phyloP scores from a whole-genome alignment of 345 rosid genomes.

The Lepidium didymum region DNA sequence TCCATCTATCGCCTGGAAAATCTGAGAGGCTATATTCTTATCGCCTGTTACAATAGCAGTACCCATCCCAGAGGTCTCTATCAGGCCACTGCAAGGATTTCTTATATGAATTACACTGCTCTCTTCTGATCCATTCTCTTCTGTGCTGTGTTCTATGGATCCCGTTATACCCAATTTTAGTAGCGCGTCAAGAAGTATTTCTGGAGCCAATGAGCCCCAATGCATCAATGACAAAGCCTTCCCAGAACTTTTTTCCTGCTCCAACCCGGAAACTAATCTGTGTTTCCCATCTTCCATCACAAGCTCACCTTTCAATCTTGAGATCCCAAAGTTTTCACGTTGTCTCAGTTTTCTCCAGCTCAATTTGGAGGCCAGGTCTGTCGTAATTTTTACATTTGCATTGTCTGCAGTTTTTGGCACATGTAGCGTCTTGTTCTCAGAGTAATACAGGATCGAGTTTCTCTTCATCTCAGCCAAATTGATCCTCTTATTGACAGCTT shows the following conservation, averaged over 20 bases:
- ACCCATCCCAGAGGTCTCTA: slow-evolving; percentile 36
- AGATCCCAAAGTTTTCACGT: slow-evolving; percentile 27
- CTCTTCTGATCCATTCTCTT: slow-evolving; percentile 26
- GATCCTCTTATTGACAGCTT: slow-evolving; percentile 36
- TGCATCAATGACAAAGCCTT: slow-evolving; percentile 29
- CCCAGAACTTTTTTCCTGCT: slow-evolving; percentile 17
- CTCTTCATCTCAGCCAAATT: slow-evolving; percentile 23
- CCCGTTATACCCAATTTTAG: slow-evolving; percentile 48
- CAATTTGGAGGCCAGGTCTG: slow-evolving; percentile 45
- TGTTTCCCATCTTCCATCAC: slow-evolving; percentile 40
- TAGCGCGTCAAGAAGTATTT: slow-evolving; percentile 38
- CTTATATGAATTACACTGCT: slow-evolving; percentile 24
- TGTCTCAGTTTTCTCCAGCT: slow-evolving; percentile 41
- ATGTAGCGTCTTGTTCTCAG: slow-evolving; percentile 42
- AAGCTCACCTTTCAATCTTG: slow-evolving; percentile 63
- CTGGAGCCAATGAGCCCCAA: slow-evolving; percentile 50
- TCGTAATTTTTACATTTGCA: slow-evolving; percentile 39
- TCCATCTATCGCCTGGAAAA: slow-evolving; percentile 38
- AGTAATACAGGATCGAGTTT: slow-evolving; percentile 30
- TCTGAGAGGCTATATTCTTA: slow-evolving; percentile 36
- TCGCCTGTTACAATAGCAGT: slow-evolving; percentile 41
- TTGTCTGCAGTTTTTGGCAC: slow-evolving; percentile 34
- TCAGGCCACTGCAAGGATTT: slow-evolving; percentile 40
- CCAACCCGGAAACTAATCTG: slow-evolving; percentile 32
- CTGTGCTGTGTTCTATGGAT: slow-evolving; percentile 27